Conservation (phyloP, 2,329 filamentous ascomycete species). For the Trichoderma lentiforme region DNA sequence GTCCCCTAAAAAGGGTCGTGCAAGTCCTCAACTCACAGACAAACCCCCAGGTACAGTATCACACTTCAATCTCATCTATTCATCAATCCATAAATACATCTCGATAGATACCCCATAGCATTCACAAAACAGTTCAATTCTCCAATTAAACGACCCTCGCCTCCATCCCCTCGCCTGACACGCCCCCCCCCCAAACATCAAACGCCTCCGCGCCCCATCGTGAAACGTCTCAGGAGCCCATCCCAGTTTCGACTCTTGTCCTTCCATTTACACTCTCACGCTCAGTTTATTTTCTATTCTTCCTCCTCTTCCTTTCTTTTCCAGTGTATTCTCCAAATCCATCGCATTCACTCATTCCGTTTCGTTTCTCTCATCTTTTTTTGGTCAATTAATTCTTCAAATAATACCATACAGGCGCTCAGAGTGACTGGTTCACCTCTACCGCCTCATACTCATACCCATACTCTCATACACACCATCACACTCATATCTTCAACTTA, state of each 20-base stretch:
- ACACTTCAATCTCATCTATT: neutral
- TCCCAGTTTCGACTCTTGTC: constrained; percentile 6
- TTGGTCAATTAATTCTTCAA: neutral
- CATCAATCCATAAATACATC: neutral
- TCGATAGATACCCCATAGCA: neutral
- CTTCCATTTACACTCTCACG: neutral
- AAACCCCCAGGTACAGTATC: neutral
- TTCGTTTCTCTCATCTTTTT: neutral
- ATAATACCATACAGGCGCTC: neutral
- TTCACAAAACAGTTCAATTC: neutral
- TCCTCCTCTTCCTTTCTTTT: neutral
- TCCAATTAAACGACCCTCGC: neutral
- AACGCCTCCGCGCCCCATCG: neutral
- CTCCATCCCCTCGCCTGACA: neutral
- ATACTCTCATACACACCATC: neutral
- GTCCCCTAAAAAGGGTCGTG: neutral
- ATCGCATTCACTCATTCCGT: neutral
- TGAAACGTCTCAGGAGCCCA: constrained; percentile 22
- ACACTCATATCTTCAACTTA: neutral
- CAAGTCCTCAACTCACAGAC: neutral
- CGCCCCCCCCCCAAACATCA: neutral
- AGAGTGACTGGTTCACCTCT: neutral
- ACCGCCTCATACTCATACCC: neutral
- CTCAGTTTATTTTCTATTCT: neutral
- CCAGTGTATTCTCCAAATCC: neutral